phyloP scores from a whole-genome alignment of 805 yeast species.

The Wickerhamiella australiensis region DNA sequence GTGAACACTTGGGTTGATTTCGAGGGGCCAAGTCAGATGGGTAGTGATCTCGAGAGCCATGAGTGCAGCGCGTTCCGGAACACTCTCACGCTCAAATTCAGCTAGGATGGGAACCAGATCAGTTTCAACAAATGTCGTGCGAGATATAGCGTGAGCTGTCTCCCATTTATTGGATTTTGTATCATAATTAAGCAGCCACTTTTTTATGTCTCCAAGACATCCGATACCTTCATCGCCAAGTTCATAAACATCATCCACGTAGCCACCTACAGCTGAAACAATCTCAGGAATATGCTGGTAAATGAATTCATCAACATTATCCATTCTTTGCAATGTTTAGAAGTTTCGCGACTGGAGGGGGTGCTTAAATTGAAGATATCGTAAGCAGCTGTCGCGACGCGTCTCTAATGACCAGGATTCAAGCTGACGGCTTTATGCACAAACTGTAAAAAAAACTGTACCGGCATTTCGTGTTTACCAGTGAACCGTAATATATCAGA shows the following conservation, averaged over 20 bases:
- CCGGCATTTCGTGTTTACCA: too few species aligned
- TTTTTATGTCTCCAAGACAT: conserved; percentile 73
- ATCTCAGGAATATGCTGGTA: conserved; percentile 2
- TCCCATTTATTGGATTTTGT: conserved; percentile 57
- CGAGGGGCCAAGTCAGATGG: conserved; percentile 75
- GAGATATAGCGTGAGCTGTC: conserved; percentile 81
- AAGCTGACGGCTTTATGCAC: too few species aligned
- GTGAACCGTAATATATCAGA: too few species aligned
- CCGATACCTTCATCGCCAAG: conserved; percentile 81
- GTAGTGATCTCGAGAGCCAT: conserved; percentile 71
- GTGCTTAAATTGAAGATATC: background rate
- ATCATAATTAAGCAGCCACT: conserved; percentile 80
- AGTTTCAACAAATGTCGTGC: conserved; percentile 55
- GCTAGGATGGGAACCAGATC: conserved; percentile 60
- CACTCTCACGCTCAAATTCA: conserved; percentile 47
- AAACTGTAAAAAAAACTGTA: too few species aligned
- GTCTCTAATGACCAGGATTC: too few species aligned
- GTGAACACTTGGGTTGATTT: conserved; percentile 33
- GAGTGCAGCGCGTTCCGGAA: conserved; percentile 50
- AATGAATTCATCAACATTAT: background rate
- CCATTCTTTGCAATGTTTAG: background rate
- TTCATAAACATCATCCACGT: conserved; percentile 39
- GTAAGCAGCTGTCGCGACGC: background rate
- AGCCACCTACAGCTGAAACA: conserved; percentile 6
- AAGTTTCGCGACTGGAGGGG: background rate